Evolutionary conservation across 768 basidiomycete species (phyloP).

Genomic region (Dacryopinax primogenitus): DNA sequence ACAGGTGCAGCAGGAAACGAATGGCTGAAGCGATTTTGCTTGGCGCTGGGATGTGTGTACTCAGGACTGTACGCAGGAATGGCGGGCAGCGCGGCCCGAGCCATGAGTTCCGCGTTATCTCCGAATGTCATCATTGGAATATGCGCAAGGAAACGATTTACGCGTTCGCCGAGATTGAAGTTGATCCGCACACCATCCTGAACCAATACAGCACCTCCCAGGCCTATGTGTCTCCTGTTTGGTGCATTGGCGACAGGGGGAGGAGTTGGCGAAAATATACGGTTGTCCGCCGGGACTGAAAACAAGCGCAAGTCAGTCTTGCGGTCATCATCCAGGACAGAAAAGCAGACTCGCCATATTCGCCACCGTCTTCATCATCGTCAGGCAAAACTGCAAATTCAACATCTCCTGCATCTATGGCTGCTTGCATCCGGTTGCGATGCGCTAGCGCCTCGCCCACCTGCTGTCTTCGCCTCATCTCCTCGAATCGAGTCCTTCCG

Average conservation of each 20-base stretch:
- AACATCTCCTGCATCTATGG: neutral
- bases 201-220: neutral
- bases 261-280: neutral
- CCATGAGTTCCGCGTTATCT: neutral
- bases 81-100: neutral
- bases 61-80: neutral
- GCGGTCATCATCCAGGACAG: neutral
- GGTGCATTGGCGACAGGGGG: neutral
- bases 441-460: neutral
- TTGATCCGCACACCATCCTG: neutral
- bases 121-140: neutral
- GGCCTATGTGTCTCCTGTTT: neutral
- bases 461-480: neutral
- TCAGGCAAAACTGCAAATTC: neutral
- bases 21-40: neutral
- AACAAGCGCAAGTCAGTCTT: neutral
- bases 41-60: neutral
- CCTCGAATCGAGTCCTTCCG: neutral
- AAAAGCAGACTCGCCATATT: neutral
- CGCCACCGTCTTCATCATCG: neutral
- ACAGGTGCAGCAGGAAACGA: neutral
- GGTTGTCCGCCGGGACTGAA: neutral
- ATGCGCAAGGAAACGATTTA: neutral
- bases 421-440: neutral
- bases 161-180: neutral